These are phyloP conservation scores for Fragaria nilgerrensis DNA, from an alignment of 306 rosid species.

Conservation along the genomic window DNA sequence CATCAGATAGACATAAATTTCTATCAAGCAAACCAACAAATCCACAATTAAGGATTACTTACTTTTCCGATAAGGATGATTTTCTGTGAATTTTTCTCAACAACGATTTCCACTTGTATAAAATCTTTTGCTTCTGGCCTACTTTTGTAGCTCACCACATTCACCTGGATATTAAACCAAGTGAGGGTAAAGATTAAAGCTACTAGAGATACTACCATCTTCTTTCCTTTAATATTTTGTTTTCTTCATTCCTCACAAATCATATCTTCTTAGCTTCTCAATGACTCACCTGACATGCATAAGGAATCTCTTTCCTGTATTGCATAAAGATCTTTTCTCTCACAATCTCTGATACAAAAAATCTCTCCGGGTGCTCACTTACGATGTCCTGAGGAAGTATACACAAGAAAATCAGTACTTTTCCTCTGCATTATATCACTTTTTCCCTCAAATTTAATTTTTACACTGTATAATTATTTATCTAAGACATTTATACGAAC, in stretches of 20 bases:
- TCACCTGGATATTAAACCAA: conserved; percentile 55
- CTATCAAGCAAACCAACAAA: background rate
- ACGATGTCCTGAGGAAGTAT: conserved; percentile 71
- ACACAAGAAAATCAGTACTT: conserved; percentile 25
- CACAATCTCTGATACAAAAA: conserved; percentile 83
- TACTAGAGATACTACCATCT: background rate
- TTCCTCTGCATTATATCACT: background rate
- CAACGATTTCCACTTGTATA: conserved; percentile 85
- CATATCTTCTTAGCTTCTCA: background rate
- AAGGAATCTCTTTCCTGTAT: conserved; percentile 89
- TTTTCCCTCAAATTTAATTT: background rate
- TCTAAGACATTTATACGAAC: background rate
- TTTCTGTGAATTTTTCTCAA: conserved; percentile 84
- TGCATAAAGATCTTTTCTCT: conserved; percentile 97
- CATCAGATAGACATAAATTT: background rate
- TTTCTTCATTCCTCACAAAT: background rate
- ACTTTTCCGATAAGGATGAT: conserved; percentile 83
- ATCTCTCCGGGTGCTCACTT: conserved; percentile 97
- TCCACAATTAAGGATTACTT: conserved; percentile 24
- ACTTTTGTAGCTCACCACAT: conserved; percentile 81
- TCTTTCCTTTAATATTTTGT: background rate
- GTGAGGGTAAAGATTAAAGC: background rate
- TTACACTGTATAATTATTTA: background rate
- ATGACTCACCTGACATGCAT: conserved; percentile 77
- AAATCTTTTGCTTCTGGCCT: conserved; percentile 87